Percentiles rank a stretch among this genome's conserved stretches.
Conservation (phyloP, 2,329 filamentous ascomycete genomes). For the Dothideomycetes sp. region DNA sequence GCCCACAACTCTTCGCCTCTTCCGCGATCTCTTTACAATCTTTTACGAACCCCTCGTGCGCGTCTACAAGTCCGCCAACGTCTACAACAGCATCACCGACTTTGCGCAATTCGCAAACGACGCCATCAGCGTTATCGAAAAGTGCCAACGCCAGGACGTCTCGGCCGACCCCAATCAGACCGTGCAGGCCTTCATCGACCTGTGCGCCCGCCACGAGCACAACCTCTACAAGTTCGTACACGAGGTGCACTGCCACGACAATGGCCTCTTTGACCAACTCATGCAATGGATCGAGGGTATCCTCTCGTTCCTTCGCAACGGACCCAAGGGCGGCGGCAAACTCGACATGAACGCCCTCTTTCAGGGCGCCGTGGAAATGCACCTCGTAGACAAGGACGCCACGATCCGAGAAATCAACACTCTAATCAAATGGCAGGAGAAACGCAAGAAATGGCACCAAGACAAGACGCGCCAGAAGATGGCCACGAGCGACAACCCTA, state of each 20-base stretch:
- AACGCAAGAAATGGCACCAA: constrained; percentile 93
- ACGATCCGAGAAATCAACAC: constrained; percentile 72
- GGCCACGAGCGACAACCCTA: constrained; percentile 56
- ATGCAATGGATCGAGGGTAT: constrained; percentile 98
- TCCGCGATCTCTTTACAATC: constrained; percentile 93
- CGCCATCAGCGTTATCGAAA: constrained; percentile 69
- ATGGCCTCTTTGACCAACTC: constrained; percentile 87
- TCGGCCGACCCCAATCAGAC: constrained; percentile 96
- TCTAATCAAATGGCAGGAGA: constrained; percentile 87
- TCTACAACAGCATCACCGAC: constrained; percentile 94
- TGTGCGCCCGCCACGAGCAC: constrained; percentile 87
- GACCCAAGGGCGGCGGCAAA: constrained; percentile 65
- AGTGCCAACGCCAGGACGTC: constrained; percentile 62
- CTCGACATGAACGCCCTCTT: constrained; percentile 93
- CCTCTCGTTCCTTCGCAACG: constrained; percentile 80
- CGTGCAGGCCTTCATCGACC: constrained; percentile 93
- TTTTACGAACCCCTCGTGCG: constrained; percentile 96
- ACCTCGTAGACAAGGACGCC: constrained; percentile 57
- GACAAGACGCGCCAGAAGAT: constrained; percentile 98
- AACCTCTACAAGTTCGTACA: constrained; percentile 99
- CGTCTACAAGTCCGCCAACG: constrained; percentile 97
- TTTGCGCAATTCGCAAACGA: constrained; percentile 91
- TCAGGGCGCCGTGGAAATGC: constrained; percentile 60
- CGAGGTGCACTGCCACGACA: constrained; percentile 93
- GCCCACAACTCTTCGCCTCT: constrained; percentile 89